Conservation (phyloP, 2,329 filamentous ascomycete genomes). For the Verticillium nubilum region DNA sequence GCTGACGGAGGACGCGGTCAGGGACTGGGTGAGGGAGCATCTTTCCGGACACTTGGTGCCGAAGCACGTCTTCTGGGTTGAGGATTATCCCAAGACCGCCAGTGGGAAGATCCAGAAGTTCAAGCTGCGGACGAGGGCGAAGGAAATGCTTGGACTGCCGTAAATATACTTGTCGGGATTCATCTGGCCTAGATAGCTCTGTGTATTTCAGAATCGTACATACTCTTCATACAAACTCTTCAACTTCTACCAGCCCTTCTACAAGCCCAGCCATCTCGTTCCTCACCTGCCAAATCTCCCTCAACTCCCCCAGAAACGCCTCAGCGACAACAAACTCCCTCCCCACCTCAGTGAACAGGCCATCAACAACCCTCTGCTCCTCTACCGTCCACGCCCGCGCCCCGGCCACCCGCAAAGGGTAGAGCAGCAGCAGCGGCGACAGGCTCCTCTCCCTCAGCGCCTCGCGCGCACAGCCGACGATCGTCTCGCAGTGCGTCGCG, state of each 20-base stretch:
- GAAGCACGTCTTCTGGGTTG: constrained; percentile 82
- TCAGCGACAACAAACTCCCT: constrained; percentile 4
- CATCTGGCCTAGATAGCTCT: no score
- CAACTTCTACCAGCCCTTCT: background rate
- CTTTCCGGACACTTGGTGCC: constrained; percentile 76
- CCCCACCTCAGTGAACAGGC: constrained; percentile 9
- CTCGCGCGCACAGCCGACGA: constrained; percentile 13
- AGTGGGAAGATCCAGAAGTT: constrained; percentile 98
- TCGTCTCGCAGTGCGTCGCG: constrained; percentile 15
- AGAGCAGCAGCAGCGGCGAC: constrained; percentile 25
- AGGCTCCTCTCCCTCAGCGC: constrained; percentile 15
- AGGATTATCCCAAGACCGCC: constrained; percentile 87
- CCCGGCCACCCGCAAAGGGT: constrained; percentile 27
- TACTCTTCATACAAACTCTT: background rate
- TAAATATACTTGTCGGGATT: background rate
- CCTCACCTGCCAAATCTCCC: background rate
- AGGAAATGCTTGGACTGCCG: constrained; percentile 21
- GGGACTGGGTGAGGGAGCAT: constrained; percentile 64
- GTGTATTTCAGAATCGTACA: no score
- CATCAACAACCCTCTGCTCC: constrained; percentile 17
- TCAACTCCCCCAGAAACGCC: constrained; percentile 2
- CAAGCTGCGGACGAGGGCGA: constrained; percentile 65
- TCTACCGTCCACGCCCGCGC: constrained; percentile 17
- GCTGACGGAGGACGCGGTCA: constrained; percentile 55
- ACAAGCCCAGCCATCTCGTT: background rate